A percentile compares a stretch with the other conserved stretches of the same genome.
Evolutionary conservation across 2,329 filamentous ascomycete genomes (phyloP).

Genomic region (Sodiomyces alkalinus): DNA sequence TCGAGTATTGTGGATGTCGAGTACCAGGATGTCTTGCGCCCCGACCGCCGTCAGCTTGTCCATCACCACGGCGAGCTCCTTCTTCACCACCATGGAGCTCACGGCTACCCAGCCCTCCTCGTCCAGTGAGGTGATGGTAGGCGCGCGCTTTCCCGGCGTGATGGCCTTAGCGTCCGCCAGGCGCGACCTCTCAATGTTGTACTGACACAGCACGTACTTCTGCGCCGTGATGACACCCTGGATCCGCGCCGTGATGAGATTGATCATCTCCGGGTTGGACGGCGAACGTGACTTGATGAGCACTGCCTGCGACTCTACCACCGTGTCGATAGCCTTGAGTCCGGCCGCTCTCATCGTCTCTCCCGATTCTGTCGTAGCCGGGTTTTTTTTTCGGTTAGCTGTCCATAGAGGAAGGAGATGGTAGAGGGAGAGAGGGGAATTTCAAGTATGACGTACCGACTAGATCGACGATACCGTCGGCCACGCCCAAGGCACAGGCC

Average conservation of each 20-base stretch:
- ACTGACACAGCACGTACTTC: constrained; percentile 87
- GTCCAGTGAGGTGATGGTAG: constrained; percentile 80
- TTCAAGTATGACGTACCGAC: constrained; percentile 61
- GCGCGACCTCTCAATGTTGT: constrained; percentile 67
- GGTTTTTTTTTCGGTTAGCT: not conserved
- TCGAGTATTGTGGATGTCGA: constrained; percentile 72
- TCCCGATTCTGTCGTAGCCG: constrained; percentile 57
- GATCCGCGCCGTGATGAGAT: constrained; percentile 76
- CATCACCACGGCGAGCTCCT: constrained; percentile 73
- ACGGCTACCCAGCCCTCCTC: constrained; percentile 90
- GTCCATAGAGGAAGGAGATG: not conserved
- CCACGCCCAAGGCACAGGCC: constrained; percentile 86
- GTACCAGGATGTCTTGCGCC: constrained; percentile 71
- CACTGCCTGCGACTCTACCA: constrained; percentile 74
- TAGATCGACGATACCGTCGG: constrained; percentile 93
- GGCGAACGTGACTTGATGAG: constrained; percentile 82
- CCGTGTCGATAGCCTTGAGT: constrained; percentile 85
- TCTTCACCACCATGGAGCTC: constrained; percentile 83
- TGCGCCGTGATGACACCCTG: constrained; percentile 90
- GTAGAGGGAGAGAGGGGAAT: not conserved
- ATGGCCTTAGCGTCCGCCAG: constrained; percentile 56
- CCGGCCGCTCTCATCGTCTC: constrained; percentile 97
- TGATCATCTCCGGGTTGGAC: constrained; percentile 64
- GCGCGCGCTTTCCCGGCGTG: constrained; percentile 86
- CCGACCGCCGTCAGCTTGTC: constrained; percentile 64